These are phyloP conservation scores for Tetradesmus obliquus DNA, from an alignment of 139 green algal genomes.

Conservation along the genomic window DNA sequence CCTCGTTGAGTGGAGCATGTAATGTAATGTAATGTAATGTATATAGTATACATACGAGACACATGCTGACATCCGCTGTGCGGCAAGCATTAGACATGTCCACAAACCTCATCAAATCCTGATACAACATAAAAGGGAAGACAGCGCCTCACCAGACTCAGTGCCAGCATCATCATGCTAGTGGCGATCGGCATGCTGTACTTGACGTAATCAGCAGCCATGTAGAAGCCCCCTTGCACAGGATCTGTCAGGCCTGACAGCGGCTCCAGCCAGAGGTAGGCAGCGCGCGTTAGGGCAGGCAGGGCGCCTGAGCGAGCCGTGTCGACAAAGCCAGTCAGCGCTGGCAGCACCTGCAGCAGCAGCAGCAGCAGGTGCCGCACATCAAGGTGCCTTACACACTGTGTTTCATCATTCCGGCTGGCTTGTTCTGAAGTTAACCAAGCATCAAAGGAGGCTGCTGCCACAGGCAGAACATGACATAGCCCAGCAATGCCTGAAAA, in stretches of 20 bases:
- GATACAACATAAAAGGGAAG: conserved; percentile 30
- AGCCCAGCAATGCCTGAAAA: no score
- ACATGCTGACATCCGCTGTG: no score
- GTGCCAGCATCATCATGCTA: conserved; percentile 26
- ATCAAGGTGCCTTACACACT: no score
- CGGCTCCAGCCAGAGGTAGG: conserved; percentile 3
- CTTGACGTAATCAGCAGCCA: conserved; percentile 40
- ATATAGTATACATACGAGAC: no score
- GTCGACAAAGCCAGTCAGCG: conserved; percentile 8
- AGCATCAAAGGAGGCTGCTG: no score
- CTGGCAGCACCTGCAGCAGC: conserved; percentile 6
- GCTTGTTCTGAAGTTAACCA: no score
- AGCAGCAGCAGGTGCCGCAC: not conserved
- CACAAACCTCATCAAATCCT: no score
- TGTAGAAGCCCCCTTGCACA: conserved; percentile 14
- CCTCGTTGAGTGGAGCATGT: no score
- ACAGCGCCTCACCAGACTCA: conserved; percentile 32
- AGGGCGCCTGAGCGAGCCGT: not conserved
- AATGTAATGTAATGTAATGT: no score
- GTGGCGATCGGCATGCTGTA: conserved; percentile 33
- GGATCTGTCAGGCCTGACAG: not conserved
- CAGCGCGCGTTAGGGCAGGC: not conserved
- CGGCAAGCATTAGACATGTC: no score
- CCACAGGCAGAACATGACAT: no score
- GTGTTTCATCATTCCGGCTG: no score